Base-by-base conservation (phyloP, 2,329 filamentous ascomycete genomes). In the Cyphellophora attinorum region DNA sequence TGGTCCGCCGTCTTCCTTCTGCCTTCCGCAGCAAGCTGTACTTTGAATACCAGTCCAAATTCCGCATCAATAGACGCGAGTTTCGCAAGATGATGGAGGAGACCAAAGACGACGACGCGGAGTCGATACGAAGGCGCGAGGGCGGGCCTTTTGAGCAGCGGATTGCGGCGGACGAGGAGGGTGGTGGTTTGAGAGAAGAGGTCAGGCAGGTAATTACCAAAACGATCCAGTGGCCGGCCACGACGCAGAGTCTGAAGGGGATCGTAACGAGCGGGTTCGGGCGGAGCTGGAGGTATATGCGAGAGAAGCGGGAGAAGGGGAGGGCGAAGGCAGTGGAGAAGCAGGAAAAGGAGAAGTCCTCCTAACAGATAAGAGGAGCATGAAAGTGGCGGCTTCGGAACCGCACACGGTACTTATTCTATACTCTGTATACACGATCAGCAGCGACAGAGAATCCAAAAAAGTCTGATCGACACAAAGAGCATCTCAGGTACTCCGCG, bases 11-110 rank as follows among this genome's bases (percentile, higher is more conserved):
- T 10, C 67, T 98, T 8, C 91, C 91, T 3, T 81, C 81, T 50
- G 71, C 78, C 5, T 96, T 98, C 69, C 76, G 91, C 23, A 76
- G 82, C 35, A 88, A 85, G 39, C 67, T 98, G 0, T 98, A 98
- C 62, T 94, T 94, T 58, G 79, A 88, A 51, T 98, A 95, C 58
- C 88, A 94, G 57, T 79, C 81, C 55, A 89, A 93, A 52, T 93
- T 88, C 51, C 72, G 74, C 37, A 91, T 98, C 28, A 85, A 89
- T 0, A 77, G 78, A 11, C 72, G 74, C 4, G 85, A 94, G 36
- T 98, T 94, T 57, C 68, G 83, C 51, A 72, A 76, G 51, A 88
- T 96, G 77, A 79, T 95, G 59, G 72, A 84, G 39, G 73, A 76
- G n/a, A 75, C 71, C 27, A 73, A 72, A 37, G 81, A 91, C 36